Percentiles rank a stretch among this genome's conserved stretches.
phyloP scores from a whole-genome alignment of 2,329 filamentous ascomycete genomes.

The Pseudonectria foliicola region DNA sequence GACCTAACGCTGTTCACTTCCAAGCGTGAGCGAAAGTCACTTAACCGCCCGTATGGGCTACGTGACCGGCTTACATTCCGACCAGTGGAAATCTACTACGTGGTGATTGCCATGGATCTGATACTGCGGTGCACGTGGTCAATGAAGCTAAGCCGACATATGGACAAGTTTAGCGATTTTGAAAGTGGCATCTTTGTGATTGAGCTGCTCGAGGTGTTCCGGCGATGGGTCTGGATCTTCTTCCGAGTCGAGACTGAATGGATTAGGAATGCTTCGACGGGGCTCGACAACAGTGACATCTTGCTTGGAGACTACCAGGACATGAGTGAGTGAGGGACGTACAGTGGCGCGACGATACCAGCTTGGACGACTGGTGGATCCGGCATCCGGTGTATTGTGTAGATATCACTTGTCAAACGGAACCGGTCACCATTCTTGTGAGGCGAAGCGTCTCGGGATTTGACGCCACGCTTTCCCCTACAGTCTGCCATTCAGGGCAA shows the following conservation, averaged over 20 bases:
- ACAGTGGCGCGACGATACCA: conserved; percentile 1
- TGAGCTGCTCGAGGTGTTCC: conserved; percentile 76
- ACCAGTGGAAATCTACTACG: conserved; percentile 70
- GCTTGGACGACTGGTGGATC: conserved; percentile 6
- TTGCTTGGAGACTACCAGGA: conserved; percentile 65
- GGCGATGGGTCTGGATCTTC: conserved; percentile 96
- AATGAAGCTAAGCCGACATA: conserved; percentile 73
- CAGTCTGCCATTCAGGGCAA: too few species aligned
- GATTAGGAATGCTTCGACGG: conserved; percentile 50
- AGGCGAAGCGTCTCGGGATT: too few species aligned
- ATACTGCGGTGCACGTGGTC: conserved; percentile 85
- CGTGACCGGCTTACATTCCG: conserved; percentile 68
- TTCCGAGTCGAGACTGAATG: conserved; percentile 93
- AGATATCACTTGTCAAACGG: conserved; percentile 13
- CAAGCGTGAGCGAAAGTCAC: conserved; percentile 47
- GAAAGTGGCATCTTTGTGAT: conserved; percentile 86
- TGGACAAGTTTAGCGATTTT: conserved; percentile 78
- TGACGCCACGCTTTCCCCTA: too few species aligned
- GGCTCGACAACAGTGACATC: conserved; percentile 61
- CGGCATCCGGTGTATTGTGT: conserved; percentile 13
- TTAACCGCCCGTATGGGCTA: conserved; percentile 69
- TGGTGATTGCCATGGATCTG: conserved; percentile 70
- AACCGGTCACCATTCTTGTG: neutral
- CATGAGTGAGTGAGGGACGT: conserved; percentile 37
- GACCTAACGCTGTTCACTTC: conserved; percentile 76